These are phyloP conservation scores for Marvania coccoides DNA, from an alignment of 139 green algal genomes.

Conservation along the genomic window DNA sequence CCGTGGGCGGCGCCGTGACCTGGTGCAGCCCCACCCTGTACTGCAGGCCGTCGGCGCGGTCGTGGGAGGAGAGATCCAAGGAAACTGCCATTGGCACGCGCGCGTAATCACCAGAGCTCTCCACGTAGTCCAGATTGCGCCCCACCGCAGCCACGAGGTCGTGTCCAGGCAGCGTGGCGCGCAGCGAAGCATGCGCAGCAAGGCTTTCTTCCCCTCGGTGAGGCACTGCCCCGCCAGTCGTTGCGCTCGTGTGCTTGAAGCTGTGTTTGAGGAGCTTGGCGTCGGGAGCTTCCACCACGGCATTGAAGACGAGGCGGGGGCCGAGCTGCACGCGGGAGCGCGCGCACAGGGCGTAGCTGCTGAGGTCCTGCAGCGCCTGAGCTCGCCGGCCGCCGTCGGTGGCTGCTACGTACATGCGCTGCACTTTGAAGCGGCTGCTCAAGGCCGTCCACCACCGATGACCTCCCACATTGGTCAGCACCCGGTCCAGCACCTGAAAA, in stretches of 20 bases:
- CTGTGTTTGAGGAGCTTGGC: neutral
- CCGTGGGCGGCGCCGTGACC: conserved; percentile 5
- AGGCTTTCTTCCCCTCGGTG: neutral
- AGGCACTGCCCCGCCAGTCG: neutral
- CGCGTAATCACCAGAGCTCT: conserved; percentile 23
- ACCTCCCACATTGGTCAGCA: conserved; percentile 39
- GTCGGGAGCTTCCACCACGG: conserved; percentile 31
- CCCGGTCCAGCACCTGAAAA: conserved; percentile 63
- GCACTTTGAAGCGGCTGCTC: conserved; percentile 33
- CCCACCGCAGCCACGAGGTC: conserved; percentile 18
- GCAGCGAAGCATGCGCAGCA: conserved; percentile 4
- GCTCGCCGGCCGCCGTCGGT: conserved; percentile 1
- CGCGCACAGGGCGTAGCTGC: conserved; percentile 39
- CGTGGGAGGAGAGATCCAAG: conserved; percentile 31
- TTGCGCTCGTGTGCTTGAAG: neutral
- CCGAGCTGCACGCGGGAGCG: conserved; percentile 18
- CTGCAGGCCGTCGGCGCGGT: conserved; percentile 46
- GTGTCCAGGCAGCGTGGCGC: conserved; percentile 21
- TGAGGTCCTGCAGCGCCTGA: conserved; percentile 36
- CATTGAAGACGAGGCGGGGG: conserved; percentile 22
- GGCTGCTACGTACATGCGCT: conserved; percentile 22
- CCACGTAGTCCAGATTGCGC: conserved; percentile 30
- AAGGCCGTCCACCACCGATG: conserved; percentile 56
- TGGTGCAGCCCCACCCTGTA: conserved; percentile 49
- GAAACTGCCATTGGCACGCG: conserved; percentile 28